Conservation (phyloP, 805 yeast genomes). For the Saccharomycopsis vini region DNA sequence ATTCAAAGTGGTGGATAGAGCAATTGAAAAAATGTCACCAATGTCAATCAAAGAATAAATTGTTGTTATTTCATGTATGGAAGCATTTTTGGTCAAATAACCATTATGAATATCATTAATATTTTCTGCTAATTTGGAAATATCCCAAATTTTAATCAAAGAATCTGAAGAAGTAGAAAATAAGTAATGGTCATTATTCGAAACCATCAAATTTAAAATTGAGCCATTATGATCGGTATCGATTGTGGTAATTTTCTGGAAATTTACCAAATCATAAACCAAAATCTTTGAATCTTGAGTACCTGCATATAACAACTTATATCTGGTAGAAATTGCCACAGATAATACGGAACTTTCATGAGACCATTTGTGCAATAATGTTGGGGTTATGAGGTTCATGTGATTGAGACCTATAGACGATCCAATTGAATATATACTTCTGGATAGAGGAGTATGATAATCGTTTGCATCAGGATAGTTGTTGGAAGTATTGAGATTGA, state of each 20-base stretch:
- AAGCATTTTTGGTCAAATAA: conserved; percentile 7
- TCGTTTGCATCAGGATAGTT: not conserved
- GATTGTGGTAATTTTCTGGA: conserved; percentile 38
- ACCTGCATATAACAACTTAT: conserved; percentile 69
- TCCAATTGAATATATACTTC: not conserved
- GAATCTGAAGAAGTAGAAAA: conserved; percentile 91
- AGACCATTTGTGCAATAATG: conserved; percentile 66
- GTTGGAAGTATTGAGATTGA: conserved; percentile 12
- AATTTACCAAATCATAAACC: conserved; percentile 59
- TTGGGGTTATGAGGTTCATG: conserved; percentile 19
- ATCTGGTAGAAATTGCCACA: conserved; percentile 49
- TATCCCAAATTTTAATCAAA: conserved; percentile 75
- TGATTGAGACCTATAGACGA: not conserved
- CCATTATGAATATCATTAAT: conserved; percentile 15
- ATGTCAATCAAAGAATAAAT: conserved; percentile 80
- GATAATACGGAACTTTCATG: conserved; percentile 67
- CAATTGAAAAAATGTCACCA: conserved; percentile 85
- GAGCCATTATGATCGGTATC: conserved; percentile 62
- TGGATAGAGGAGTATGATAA: not conserved
- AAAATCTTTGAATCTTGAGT: conserved; percentile 78
- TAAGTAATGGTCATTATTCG: conserved; percentile 42
- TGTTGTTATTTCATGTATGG: conserved; percentile 47
- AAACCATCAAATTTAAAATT: conserved; percentile 53
- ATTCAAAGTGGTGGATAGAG: conserved; percentile 51
- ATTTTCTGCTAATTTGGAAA: conserved; percentile 27